phyloP scores from a whole-genome alignment of 805 yeast genomes.

The Zygosaccharomyces gambellarensis region DNA sequence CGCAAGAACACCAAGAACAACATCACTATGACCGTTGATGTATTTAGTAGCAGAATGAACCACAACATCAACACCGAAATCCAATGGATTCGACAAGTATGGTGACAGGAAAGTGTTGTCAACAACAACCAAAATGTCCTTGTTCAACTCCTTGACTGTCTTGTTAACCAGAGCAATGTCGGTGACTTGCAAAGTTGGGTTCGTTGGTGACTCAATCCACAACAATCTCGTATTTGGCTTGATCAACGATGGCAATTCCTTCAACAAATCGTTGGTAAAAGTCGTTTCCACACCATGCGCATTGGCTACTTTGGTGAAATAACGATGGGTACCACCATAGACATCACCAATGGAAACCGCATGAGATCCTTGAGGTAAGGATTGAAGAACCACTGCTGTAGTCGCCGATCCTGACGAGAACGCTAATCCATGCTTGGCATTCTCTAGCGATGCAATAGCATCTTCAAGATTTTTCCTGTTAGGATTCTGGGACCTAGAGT shows the following conservation, averaged over 20 bases:
- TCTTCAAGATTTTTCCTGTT: slow-evolving; percentile 77
- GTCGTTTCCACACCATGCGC: slow-evolving; percentile 69
- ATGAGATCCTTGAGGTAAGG: slow-evolving; percentile 66
- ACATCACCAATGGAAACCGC: slow-evolving; percentile 79
- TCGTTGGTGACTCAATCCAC: slow-evolving; percentile 87
- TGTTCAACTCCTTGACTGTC: slow-evolving; percentile 49
- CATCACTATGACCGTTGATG: slow-evolving; percentile 90
- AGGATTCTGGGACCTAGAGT: slow-evolving; percentile 82
- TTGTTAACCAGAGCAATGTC: slow-evolving; percentile 61
- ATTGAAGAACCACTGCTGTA: slow-evolving; percentile 71
- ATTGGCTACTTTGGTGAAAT: slow-evolving; percentile 78
- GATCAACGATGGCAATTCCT: slow-evolving; percentile 53
- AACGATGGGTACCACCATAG: slow-evolving; percentile 88
- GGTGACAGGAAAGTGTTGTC: slow-evolving; percentile 89
- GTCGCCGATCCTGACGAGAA: slow-evolving; percentile 84
- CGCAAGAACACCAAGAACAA: slow-evolving; percentile 79
- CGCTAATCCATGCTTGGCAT: slow-evolving; percentile 70
- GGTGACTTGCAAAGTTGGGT: slow-evolving; percentile 78
- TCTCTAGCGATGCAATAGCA: slow-evolving; percentile 75
- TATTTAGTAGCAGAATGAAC: slow-evolving; percentile 87
- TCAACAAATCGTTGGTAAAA: slow-evolving; percentile 60
- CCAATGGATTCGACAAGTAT: slow-evolving; percentile 78
- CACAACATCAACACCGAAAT: slow-evolving; percentile 80
- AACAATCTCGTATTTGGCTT: slow-evolving; percentile 64
- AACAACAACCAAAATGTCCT: slow-evolving; percentile 60